Evolutionary conservation across 176 grass and related monocot genomes (phyloP).

Genomic region (Aegilops bicornis): DNA sequence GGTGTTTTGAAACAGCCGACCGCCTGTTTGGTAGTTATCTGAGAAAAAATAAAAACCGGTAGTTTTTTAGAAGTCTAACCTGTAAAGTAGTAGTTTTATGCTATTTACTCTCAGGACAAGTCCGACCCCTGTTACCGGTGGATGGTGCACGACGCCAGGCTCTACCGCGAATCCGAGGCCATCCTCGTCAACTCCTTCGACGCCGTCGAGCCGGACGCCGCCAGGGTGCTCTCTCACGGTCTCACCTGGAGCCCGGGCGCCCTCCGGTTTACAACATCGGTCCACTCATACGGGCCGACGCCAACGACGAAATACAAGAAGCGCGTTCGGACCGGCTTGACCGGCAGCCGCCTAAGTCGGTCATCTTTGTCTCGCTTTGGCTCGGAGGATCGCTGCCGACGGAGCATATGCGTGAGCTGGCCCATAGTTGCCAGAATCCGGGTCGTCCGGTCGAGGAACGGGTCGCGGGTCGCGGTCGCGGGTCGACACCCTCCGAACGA

Average conservation of each 20-base stretch:
- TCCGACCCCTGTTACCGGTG: conserved; percentile 34
- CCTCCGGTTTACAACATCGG: conserved; percentile 42
- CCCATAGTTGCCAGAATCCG: too few relatives aligned
- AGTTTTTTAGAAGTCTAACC: too few relatives aligned
- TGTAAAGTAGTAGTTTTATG: too few relatives aligned
- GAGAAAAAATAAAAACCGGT: too few relatives aligned
- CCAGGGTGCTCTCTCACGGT: conserved; percentile 1
- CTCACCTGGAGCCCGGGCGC: neutral
- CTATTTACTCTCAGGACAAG: too few relatives aligned
- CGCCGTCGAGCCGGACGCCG: conserved; percentile 38
- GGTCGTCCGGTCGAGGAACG: too few relatives aligned
- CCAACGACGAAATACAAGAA: too few relatives aligned
- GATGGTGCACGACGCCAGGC: conserved; percentile 40
- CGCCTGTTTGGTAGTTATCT: too few relatives aligned
- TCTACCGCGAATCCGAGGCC: conserved; percentile 31
- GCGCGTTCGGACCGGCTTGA: too few relatives aligned
- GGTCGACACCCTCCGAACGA: too few relatives aligned
- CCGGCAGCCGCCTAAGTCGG: conserved; percentile 27
- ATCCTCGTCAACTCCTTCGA: conserved; percentile 66
- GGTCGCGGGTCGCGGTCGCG: too few relatives aligned
- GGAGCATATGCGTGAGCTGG: conserved; percentile 42
- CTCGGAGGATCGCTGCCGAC: conserved; percentile 23
- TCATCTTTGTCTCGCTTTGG: conserved; percentile 62
- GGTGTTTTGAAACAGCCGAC: too few relatives aligned
- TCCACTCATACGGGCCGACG: conserved; percentile 27